Conservation (phyloP, 805 yeast genomes). For the Wickerhamomyces subpelliculosus region DNA sequence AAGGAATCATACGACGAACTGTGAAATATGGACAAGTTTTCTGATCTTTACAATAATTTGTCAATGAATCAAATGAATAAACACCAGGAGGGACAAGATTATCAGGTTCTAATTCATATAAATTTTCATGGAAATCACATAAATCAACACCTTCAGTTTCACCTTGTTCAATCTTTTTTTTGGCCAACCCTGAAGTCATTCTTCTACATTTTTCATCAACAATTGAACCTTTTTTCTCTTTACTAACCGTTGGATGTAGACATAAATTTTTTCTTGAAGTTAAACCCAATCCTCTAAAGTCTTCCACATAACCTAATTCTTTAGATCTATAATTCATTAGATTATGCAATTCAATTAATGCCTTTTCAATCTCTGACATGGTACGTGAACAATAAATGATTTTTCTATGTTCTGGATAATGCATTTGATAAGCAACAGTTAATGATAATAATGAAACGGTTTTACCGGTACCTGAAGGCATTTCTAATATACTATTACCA, state of each 20-base stretch:
- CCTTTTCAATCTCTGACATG: conserved; percentile 98
- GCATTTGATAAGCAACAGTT: conserved; percentile 93
- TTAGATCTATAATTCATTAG: conserved; percentile 81
- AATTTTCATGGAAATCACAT: conserved; percentile 88
- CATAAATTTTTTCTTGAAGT: conserved; percentile 94
- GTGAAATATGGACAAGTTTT: conserved; percentile 96
- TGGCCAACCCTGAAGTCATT: conserved; percentile 86
- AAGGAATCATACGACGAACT: conserved; percentile 94
- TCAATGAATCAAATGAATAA: conserved; percentile 81
- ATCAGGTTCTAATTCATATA: conserved; percentile 81
- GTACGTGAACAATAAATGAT: conserved; percentile 98
- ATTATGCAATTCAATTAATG: conserved; percentile 80
- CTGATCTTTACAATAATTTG: conserved; percentile 67
- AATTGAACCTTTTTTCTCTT: conserved; percentile 83
- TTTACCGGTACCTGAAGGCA: conserved; percentile 99
- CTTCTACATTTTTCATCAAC: conserved; percentile 97
- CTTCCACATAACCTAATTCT: conserved; percentile 82
- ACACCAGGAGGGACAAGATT: conserved; percentile 89
- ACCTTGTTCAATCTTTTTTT: conserved; percentile 54
- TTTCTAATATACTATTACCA: conserved; percentile 92
- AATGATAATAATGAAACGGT: conserved; percentile 87
- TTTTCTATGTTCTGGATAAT: conserved; percentile 89
- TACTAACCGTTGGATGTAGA: conserved; percentile 78
- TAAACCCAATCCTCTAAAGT: conserved; percentile 88
- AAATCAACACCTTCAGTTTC: conserved; percentile 50